Evolutionary conservation across 2,329 filamentous ascomycete genomes (phyloP), one percentile per base, ranked within the genome.

Genomic region (Monascus ruber): DNA sequence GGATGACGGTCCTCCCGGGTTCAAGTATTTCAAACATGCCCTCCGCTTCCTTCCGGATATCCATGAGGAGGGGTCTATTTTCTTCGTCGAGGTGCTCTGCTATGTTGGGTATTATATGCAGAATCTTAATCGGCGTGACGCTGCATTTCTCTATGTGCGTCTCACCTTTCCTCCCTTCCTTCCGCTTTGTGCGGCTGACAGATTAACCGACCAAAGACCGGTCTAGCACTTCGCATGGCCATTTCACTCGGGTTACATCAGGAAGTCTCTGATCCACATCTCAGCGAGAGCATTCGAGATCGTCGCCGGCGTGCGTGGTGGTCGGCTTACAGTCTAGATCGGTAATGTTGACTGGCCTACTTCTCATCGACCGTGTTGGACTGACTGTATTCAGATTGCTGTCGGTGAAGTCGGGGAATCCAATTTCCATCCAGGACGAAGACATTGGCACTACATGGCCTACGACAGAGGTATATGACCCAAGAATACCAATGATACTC

Each of bases 21-120:
- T 76, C 47, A 64, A 67, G 9, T 76, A 72, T 44, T 76, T 77
- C 50, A 66, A 66, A 17, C 62, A 69, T 38, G 70, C 72, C 0
- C 45, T 76, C 25, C 64, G 66, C 25, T 64, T 74, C 4, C 57
- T 77, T 17, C 73, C 73, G 0, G 72, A 75, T 35, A 64, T 73
- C 2, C 70, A 77, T 39, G 73, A 75, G 45, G 66, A 73, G 37
- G 71, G 70, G 0, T 74, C 71, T 0, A 64, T 75, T 2, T 55
- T 72, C 11, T 74, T 72, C 33, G 71, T 76, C 2, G 72, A 76
- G 48, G 71, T 73, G 1, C 55, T 76, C 5, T 69, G 70, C 6
- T 64, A 74, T 35, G 65, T 73, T 1, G 72, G 71, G 9, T 75
- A 75, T 47, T 76, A 73, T 33, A 68, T 76, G 64, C 72, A 76